Evolutionary conservation across 148 eudicot genomes (phyloP).

Genomic region (Rhododendron mucronatum): DNA sequence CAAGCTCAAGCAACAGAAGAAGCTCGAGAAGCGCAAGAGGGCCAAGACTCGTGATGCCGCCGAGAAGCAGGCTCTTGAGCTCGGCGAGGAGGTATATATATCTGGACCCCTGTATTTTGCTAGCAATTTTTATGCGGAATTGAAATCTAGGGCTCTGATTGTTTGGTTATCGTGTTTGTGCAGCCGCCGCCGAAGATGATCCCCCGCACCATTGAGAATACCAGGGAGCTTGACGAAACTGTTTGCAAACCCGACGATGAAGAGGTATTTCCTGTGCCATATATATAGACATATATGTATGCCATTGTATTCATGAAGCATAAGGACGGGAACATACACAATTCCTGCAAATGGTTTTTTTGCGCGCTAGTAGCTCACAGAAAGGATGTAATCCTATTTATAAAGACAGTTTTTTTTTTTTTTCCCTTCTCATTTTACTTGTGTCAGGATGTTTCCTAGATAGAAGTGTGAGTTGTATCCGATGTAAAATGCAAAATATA

Average conservation of each 20-base stretch:
- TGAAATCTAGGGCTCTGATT: neutral
- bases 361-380: neutral
- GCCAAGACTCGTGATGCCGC: conserved; percentile 65
- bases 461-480: neutral
- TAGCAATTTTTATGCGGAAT: neutral
- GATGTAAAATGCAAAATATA: no score
- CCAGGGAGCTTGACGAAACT: conserved; percentile 85
- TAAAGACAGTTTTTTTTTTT: no score
- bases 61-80: conserved; percentile 76
- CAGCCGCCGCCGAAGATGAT: conserved; percentile 66
- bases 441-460: no score
- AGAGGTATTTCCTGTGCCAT: conserved; percentile 38
- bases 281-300: neutral
- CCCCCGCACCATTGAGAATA: conserved; percentile 86
- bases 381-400: no score
- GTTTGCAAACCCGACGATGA: conserved; percentile 89
- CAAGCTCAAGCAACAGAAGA: conserved; percentile 71
- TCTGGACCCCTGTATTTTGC: neutral
- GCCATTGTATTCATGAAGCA: neutral
- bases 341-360: neutral
- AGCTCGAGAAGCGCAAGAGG: conserved; percentile 71
- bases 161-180: neutral
- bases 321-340: neutral
- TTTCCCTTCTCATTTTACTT: no score
- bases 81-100: conserved; percentile 74